Evolutionary conservation across 495 filamentous ascomycete species (phyloP).

Genomic region (Monascus purpureus): DNA sequence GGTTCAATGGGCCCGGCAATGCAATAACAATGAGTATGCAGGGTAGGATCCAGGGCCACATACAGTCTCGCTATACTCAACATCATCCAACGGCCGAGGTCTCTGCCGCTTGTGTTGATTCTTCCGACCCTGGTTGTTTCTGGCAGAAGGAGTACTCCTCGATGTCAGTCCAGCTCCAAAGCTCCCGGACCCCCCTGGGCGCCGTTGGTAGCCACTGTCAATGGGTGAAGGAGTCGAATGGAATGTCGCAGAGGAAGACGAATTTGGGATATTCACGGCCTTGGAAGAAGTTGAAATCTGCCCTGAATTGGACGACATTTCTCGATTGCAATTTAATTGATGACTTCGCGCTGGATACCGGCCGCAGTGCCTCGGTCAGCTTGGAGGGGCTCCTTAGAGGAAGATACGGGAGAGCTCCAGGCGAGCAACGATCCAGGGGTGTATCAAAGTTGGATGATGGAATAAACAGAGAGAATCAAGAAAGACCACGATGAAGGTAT

Average conservation of each 20-base stretch:
- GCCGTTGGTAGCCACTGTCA: slow-evolving; percentile 45
- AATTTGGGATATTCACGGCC: slow-evolving; percentile 26
- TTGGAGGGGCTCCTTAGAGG: neutral
- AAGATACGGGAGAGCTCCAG: too few relatives aligned
- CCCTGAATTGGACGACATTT: slow-evolving; percentile 38
- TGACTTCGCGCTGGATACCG: neutral
- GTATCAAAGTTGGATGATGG: neutral
- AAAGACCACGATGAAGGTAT: neutral
- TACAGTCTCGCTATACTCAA: slow-evolving; percentile 70
- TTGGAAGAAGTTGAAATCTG: slow-evolving; percentile 29
- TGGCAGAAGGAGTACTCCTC: slow-evolving; percentile 33
- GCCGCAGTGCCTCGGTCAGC: neutral
- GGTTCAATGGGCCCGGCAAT: neutral
- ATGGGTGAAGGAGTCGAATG: slow-evolving; percentile 16
- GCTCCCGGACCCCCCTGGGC: slow-evolving; percentile 48
- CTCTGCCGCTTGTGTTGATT: slow-evolving; percentile 58
- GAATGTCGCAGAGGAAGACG: slow-evolving; percentile 23
- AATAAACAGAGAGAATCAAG: neutral
- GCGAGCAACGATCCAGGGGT: too few relatives aligned
- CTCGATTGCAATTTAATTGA: slow-evolving; percentile 3
- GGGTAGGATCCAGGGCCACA: slow-evolving; percentile 13
- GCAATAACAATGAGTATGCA: neutral
- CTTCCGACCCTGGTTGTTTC: slow-evolving; percentile 61
- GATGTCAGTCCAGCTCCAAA: slow-evolving; percentile 46
- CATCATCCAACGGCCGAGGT: slow-evolving; percentile 52